Evolutionary conservation across 352 stramenopile species (phyloP), one percentile per base, ranked within the genome.

Genomic region (Hyaloperonospora brassicae): DNA sequence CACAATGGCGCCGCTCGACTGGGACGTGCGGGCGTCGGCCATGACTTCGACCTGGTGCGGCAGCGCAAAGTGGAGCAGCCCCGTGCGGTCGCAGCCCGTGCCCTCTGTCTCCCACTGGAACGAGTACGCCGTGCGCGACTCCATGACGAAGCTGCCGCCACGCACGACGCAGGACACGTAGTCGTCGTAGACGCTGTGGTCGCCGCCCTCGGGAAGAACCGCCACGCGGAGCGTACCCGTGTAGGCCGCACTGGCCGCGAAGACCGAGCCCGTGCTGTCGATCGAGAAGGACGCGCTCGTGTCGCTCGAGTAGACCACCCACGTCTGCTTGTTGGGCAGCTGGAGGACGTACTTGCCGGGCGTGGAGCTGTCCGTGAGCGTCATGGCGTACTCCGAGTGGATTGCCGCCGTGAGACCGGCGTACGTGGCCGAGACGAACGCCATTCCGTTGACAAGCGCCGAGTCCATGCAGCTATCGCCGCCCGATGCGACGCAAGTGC

Each of bases 11-110:
- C 60, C 50, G 13, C 56, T 66, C 12, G 49, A n/a, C n/a, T n/a
- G n/a, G n/a, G n/a, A n/a, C n/a, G n/a, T n/a, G n/a, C n/a, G 56
- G 5, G 45, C 45, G 10, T 47, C 46, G 4, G 21, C 36, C 46
- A 90, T 61, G 1, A 69, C 70, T 42, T 79, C 66, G 12, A 87
- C 43, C 35, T 91, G 81, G 47, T 91, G 81, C 40, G 62, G 72
- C 25, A 89, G 59, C 5, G 75, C 78, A 61, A 91, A 89, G 54
- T 91, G 78, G 34, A 87, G 56, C 17, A 91, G 61, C 1, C 80
- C 80, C 8, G 46, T 52, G 9, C 51, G 68, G 2, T 64, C 59
- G 49, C 80, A 90, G 14, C 55, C 66, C 10, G 57, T 60, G 47
- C 81, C 81, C 8, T 83, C 64, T 5, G 66, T 74, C 44, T 73